A percentile compares a stretch with the other conserved stretches of the same genome.
Conservation (phyloP, 768 basidiomycete species). For the Lentinula aciculospora region DNA sequence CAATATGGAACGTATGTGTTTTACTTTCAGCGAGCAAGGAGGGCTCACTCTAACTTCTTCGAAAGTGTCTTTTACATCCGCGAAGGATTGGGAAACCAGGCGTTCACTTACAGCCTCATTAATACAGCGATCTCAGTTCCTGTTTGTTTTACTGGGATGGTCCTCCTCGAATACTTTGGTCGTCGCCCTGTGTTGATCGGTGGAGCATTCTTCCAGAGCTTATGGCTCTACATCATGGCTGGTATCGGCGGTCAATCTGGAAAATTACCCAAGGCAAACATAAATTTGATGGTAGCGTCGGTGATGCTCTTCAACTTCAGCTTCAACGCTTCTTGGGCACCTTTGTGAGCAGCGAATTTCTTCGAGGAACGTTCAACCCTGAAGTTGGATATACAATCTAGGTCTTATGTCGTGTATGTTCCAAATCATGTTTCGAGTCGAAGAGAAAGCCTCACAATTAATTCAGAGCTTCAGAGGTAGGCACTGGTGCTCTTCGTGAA, state of each 20-base stretch:
- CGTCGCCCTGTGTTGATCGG: slow-evolving; percentile 4
- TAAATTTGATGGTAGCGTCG: slow-evolving; percentile 5
- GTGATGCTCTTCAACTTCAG: slow-evolving; percentile 5
- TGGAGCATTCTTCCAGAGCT: slow-evolving; percentile 6
- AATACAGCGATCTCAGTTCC: slow-evolving; percentile 4
- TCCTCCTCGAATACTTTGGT: slow-evolving; percentile 6
- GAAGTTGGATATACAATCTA: too few species aligned
- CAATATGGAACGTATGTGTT: slow-evolving; percentile 7
- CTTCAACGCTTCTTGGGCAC: slow-evolving; percentile 6
- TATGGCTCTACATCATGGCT: slow-evolving; percentile 2
- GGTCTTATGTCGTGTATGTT: slow-evolving; percentile 5
- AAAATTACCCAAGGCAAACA: background rate
- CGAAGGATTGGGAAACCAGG: background rate
- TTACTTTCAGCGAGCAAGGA: background rate
- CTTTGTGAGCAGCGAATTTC: too few species aligned
- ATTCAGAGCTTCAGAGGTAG: slow-evolving; percentile 3
- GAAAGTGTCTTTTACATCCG: slow-evolving; percentile 7
- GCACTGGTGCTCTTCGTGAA: slow-evolving; percentile 6
- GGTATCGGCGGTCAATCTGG: slow-evolving; percentile 2
- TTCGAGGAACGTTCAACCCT: too few species aligned
- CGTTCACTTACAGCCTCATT: slow-evolving; percentile 6
- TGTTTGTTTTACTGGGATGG: slow-evolving; percentile 5
- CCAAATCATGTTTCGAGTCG: too few species aligned
- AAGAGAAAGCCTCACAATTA: background rate
- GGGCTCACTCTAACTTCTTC: background rate